Conservation (phyloP, 331 rosid species). For the Malus hybrid region DNA sequence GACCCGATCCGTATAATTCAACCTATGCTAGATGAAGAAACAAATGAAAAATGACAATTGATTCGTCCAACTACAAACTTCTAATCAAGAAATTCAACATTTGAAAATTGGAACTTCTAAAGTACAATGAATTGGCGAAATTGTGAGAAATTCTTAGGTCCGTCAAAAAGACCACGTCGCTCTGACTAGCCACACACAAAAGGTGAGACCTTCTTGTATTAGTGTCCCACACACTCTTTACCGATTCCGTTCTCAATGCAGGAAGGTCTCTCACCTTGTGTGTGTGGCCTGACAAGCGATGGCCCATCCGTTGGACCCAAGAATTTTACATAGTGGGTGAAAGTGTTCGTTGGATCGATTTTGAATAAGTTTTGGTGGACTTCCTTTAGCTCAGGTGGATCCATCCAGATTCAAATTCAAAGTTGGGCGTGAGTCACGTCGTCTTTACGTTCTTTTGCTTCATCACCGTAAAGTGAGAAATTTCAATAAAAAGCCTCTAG, state of each 20-base stretch:
- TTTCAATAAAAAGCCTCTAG: background rate
- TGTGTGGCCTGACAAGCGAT: background rate
- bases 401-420: background rate
- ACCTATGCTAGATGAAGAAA: background rate
- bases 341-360: background rate
- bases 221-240: background rate
- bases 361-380: background rate
- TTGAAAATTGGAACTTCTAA: background rate
- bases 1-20: background rate
- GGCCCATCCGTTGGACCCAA: background rate
- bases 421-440: background rate
- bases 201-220: background rate
- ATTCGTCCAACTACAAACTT: background rate
- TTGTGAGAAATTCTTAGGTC: too few species aligned
- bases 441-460: background rate
- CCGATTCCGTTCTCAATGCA: background rate
- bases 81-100: background rate
- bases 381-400: background rate
- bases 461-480: background rate
- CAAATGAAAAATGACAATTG: background rate
- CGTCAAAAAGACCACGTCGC: fast-evolving
- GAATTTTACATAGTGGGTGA: background rate
- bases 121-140: too few species aligned
- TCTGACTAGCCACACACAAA: too few species aligned
- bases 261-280: background rate